Conservation (phyloP, 2,329 filamentous ascomycete species). For the Beauveria varroae region DNA sequence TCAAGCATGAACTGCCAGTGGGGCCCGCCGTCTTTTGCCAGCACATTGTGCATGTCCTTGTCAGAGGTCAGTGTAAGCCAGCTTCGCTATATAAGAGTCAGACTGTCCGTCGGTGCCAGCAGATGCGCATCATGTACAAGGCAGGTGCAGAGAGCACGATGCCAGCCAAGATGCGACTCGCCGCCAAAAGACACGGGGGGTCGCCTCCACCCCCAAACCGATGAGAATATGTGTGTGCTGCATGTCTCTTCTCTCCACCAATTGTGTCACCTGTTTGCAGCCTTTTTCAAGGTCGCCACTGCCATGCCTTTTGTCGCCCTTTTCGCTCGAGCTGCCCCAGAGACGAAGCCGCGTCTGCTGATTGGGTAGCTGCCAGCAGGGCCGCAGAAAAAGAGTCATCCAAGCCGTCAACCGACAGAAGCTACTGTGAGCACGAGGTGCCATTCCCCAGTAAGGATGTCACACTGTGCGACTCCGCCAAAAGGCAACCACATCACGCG, state of each 20-base stretch:
- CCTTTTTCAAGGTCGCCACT: not conserved
- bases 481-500: slow-evolving; percentile 7
- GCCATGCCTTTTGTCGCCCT: not conserved
- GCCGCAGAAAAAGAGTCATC: not conserved
- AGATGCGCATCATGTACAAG: not conserved
- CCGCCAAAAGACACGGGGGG: not conserved
- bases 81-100: slow-evolving; percentile 1
- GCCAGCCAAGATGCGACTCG: not conserved
- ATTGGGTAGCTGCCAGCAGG: not conserved
- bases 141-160: not conserved
- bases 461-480: slow-evolving; percentile 1
- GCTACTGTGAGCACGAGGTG: slow-evolving; percentile 7
- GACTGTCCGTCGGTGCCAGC: not conserved
- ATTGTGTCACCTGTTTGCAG: slow-evolving; percentile 7
- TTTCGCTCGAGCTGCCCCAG: not conserved
- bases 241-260: slow-evolving; percentile 10
- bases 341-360: not conserved
- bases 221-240: slow-evolving; percentile 3
- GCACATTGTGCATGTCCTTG: slow-evolving; percentile 5
- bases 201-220: not conserved
- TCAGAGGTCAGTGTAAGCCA: not conserved
- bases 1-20: not conserved
- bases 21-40: not conserved
- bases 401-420: slow-evolving; percentile 2
- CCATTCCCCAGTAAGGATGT: slow-evolving; percentile 5